Base-by-base conservation (phyloP, 202 grass and related monocot genomes). In the Miscanthus sacchariflorus region DNA sequence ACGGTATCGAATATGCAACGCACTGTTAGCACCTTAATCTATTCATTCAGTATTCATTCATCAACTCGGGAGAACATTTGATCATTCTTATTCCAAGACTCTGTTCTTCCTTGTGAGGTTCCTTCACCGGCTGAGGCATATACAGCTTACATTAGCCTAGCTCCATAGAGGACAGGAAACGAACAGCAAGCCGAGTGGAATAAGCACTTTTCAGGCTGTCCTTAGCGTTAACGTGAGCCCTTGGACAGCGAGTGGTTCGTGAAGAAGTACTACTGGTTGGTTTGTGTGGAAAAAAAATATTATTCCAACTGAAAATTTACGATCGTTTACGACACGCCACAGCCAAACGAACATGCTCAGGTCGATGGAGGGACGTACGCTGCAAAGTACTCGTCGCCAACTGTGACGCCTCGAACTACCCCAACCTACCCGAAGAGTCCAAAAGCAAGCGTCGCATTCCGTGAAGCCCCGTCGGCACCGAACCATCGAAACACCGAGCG, bases 311-410 rank as follows among this genome's bases (percentile, higher is more conserved):
- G n/a, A n/a, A n/a, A n/a, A n/a, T n/a, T n/a, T n/a, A n/a, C n/a
- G n/a, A n/a, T n/a, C n/a, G n/a, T n/a, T n/a, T n/a, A n/a, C n/a
- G n/a, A n/a, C n/a, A n/a, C n/a, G n/a, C n/a, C n/a, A n/a, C n/a
- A n/a, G n/a, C n/a, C n/a, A n/a, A n/a, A n/a, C n/a, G n/a, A n/a
- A n/a, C n/a, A n/a, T n/a, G n/a, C n/a, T n/a, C n/a, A 78, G 33
- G 30, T 78, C 33, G 19, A 59, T 78, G 17, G 4, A 19, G 28
- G 9, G 17, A 63, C 77, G 35, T 36, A 36, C 35, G 77, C 56
- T 79, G 56, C 77, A 43, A 79, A 79, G 77, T 44, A 79, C 36
- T 52, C 84, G 21, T 59, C 33, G 76, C 86, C 72, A 88, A 76
- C 86, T 30, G 72, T 61, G 70, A 46, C 2, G 30, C n/a, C 71